Evolutionary conservation across 1,284 basidiomycete genomes (phyloP).

Genomic region (Moniliophthora roreri): DNA sequence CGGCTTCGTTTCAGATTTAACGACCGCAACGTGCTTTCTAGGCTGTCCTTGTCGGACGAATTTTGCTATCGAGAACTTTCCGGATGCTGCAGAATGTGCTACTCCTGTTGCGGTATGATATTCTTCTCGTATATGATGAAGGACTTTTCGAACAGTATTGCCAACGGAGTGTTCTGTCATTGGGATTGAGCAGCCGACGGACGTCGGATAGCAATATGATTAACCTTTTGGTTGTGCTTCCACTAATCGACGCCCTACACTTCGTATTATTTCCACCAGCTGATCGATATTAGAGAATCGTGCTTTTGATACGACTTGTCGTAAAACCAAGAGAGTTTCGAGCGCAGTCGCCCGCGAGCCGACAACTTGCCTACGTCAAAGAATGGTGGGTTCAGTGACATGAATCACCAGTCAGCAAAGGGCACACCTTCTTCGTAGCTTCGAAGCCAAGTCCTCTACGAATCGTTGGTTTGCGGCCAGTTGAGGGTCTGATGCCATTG

Average conservation of each 20-base stretch:
- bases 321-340: constrained; percentile 85
- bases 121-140: constrained; percentile 94
- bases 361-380: constrained; percentile 70
- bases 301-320: constrained; percentile 87
- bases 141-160: constrained; percentile 89
- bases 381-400: constrained; percentile 3
- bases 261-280: constrained; percentile 78
- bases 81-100: constrained; percentile 34
- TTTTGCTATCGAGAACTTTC: constrained; percentile 70
- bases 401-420: constrained; percentile 6
- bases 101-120: constrained; percentile 69
- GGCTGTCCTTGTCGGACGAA: constrained; percentile 79
- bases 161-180: constrained; percentile 86
- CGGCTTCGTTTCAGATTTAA: constrained; percentile 52
- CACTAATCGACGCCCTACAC: constrained; percentile 77
- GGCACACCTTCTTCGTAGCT: constrained; percentile 15
- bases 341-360: constrained; percentile 87
- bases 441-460: constrained; percentile 16
- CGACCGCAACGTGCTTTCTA: constrained; percentile 50
- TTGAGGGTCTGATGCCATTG: constrained; percentile 15
- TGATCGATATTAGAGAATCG: constrained; percentile 88
- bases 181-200: constrained; percentile 8
- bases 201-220: constrained; percentile 15
- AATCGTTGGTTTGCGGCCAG: constrained; percentile 16
- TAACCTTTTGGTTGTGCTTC: constrained; percentile 93